Evolutionary conservation across 805 yeast genomes (phyloP).

Genomic region (Gaillardinia entomophila): DNA sequence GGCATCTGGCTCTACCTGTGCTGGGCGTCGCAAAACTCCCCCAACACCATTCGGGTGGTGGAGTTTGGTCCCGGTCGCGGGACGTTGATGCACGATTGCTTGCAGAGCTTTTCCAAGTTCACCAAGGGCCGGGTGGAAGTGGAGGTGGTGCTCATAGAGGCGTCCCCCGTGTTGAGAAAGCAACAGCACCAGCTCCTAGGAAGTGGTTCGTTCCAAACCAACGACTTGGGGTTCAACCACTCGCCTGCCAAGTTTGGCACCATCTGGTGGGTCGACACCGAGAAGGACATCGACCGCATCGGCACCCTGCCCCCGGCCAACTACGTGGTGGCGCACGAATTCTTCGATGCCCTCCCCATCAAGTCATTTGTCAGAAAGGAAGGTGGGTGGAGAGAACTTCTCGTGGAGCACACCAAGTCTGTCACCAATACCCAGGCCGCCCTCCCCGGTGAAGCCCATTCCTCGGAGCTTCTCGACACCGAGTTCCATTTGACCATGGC

Average conservation of each 20-base stretch:
- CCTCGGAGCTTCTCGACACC: slow-evolving; percentile 13
- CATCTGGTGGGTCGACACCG: slow-evolving; percentile 58
- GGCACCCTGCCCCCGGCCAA: slow-evolving; percentile 35
- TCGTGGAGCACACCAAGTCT: slow-evolving; percentile 52
- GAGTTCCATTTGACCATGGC: slow-evolving; percentile 54
- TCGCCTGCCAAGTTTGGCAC: slow-evolving; percentile 49
- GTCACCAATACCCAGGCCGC: slow-evolving; percentile 29
- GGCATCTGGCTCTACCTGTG: slow-evolving; percentile 63
- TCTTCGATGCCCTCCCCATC: slow-evolving; percentile 82
- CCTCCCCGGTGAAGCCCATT: slow-evolving; percentile 13
- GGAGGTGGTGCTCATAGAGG: slow-evolving; percentile 59
- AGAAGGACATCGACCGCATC: slow-evolving; percentile 33
- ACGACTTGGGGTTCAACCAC: slow-evolving; percentile 25
- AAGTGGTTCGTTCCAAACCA: slow-evolving; percentile 8
- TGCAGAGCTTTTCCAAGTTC: slow-evolving; percentile 43
- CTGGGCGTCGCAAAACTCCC: slow-evolving; percentile 55
- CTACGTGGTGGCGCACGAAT: slow-evolving; percentile 76
- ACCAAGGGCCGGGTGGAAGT: slow-evolving; percentile 20
- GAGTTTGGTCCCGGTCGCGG: slow-evolving; percentile 90
- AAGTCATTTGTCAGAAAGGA: slow-evolving; percentile 57
- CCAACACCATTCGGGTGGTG: slow-evolving; percentile 46
- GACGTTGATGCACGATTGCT: slow-evolving; percentile 63
- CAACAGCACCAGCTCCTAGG: slow-evolving; percentile 46
- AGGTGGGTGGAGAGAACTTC: slow-evolving; percentile 73
- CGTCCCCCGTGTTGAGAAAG: slow-evolving; percentile 56